Base-by-base conservation (phyloP, 208 protist species). In the Leishmania braziliensis region DNA sequence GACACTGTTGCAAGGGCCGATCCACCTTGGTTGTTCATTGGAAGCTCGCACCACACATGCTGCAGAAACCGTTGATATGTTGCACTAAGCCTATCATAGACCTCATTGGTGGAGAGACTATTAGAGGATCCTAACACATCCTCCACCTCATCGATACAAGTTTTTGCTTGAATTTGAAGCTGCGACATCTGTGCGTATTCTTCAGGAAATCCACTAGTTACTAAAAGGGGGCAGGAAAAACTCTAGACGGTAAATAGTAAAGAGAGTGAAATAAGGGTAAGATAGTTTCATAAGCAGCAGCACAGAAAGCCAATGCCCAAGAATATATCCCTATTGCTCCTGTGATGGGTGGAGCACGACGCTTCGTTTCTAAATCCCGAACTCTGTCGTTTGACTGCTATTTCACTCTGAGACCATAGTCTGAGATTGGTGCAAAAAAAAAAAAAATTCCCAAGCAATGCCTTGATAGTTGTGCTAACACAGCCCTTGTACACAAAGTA, bases 1-100 rank as follows among this genome's bases (percentile, higher is more conserved):
- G 90, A 85, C 1, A 93, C 92, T 12, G 92, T 96, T 0, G 90
- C 92, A 12, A 96, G 73, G 36, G 90, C 88, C 70, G 89, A 81
- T 18, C 92, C 92, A 60, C 95, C 88, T 33, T 76, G 65, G 23
- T 84, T 86, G 20, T 58, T 84, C 33, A 91, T 63, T 5, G 86
- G 84, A 65, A 91, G 82, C 43, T 91, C 84, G 76, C 83, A 70
- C 87, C 91, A 91, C 36, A 78, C 72, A 63, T 58, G 33, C 66
- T 73, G 51, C 14, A 86, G 36, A 62, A 89, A 82, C 1, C 18
- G 46, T n/a, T 74, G 48, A 75, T 84, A 87, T 20, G 71, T 62
- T 4, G 33, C n/a, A 48, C 60, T 60, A 18, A 86, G 14, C 20
- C 63, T 77, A 39, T 51, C 4, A 3, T 76, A 18, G 48, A 68